Evolutionary conservation across 2,329 filamentous ascomycete species (phyloP).

Genomic region (Periglandula ipomoeae): DNA sequence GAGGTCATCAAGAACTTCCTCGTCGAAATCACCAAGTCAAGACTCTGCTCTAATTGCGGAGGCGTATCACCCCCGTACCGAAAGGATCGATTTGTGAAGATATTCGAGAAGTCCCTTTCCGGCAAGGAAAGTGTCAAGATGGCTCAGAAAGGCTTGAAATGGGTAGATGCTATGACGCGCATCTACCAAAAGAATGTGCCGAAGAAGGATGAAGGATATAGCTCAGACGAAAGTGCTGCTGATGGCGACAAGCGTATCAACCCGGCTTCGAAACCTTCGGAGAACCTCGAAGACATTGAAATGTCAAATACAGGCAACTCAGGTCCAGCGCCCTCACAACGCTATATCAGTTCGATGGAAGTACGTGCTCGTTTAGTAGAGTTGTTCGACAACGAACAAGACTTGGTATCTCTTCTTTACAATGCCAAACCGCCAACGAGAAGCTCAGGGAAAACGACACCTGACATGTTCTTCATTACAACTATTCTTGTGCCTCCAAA

Average conservation of each 20-base stretch:
- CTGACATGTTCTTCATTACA: constrained; percentile 92
- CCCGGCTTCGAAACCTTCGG: not conserved
- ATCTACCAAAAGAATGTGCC: constrained; percentile 20
- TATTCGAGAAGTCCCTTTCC: constrained; percentile 75
- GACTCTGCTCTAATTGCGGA: constrained; percentile 56
- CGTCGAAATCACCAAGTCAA: constrained; percentile 57
- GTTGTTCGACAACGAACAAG: constrained; percentile 80
- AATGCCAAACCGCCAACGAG: constrained; percentile 58
- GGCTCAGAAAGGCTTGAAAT: no score
- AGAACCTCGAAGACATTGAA: not conserved
- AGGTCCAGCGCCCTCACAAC: constrained; percentile 34
- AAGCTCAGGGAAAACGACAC: constrained; percentile 46
- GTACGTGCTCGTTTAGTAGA: constrained; percentile 69
- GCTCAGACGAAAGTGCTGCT: not conserved
- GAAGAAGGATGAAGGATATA: constrained; percentile 24
- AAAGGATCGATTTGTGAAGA: constrained; percentile 86
- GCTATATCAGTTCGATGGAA: constrained; percentile 75
- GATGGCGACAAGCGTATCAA: not conserved
- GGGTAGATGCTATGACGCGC: constrained; percentile 58
- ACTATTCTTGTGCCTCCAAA: constrained; percentile 86
- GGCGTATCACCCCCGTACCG: constrained; percentile 75
- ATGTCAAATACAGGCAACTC: not conserved
- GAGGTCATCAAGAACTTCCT: constrained; percentile 75
- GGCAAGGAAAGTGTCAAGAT: no score
- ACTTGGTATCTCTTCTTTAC: constrained; percentile 79